phyloP scores from a whole-genome alignment of 768 basidiomycete species.

The Calocera cornea region DNA sequence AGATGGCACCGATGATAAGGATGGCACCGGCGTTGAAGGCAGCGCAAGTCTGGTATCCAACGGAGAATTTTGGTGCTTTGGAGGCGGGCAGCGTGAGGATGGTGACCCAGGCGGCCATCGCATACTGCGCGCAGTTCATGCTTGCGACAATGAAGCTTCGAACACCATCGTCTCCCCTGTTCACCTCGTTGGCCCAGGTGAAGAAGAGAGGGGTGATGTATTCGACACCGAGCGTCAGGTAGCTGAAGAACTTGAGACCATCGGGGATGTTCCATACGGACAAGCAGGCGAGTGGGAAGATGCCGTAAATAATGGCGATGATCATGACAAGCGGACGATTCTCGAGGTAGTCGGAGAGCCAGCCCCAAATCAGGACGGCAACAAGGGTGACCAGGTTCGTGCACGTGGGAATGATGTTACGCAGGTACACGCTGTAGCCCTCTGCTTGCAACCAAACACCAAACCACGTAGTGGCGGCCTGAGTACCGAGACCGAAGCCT shows the following conservation, averaged over 20 bases:
- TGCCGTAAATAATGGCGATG: slow-evolving; percentile 40
- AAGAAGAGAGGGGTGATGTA: slow-evolving; percentile 25
- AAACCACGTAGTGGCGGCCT: slow-evolving; percentile 26
- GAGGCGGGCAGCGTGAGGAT: not conserved
- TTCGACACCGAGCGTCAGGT: slow-evolving; percentile 31
- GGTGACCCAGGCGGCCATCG: not conserved
- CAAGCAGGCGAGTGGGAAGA: slow-evolving; percentile 42
- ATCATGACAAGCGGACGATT: slow-evolving; percentile 55
- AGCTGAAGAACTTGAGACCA: slow-evolving; percentile 61
- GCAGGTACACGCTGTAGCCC: not conserved
- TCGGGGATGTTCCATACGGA: slow-evolving; percentile 47
- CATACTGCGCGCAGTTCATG: slow-evolving; percentile 44
- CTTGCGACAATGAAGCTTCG: slow-evolving; percentile 55
- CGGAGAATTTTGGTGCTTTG: slow-evolving; percentile 1
- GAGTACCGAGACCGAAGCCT: slow-evolving; percentile 27
- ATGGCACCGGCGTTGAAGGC: not conserved
- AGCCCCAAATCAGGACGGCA: slow-evolving; percentile 48
- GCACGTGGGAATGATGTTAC: slow-evolving; percentile 8
- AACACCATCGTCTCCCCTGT: slow-evolving; percentile 55
- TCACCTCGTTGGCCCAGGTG: slow-evolving; percentile 71
- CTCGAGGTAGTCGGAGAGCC: slow-evolving; percentile 43
- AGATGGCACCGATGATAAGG: not conserved
- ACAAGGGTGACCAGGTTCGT: slow-evolving; percentile 47
- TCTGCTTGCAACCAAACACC: not conserved
- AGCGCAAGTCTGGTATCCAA: not conserved